phyloP scores from a whole-genome alignment of 495 filamentous ascomycete genomes.

The Talaromyces trachyspermus region DNA sequence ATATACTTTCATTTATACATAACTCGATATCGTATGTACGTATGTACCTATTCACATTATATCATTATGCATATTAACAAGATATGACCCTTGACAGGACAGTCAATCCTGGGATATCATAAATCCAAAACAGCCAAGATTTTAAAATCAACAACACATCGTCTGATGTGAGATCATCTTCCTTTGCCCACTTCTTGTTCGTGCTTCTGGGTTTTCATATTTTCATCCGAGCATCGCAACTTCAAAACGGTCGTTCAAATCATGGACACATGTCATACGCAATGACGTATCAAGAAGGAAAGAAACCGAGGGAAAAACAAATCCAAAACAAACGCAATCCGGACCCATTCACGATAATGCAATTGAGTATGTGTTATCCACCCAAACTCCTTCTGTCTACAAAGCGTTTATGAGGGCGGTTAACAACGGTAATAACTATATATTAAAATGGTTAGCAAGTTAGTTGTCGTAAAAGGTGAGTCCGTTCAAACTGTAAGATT shows the following conservation, averaged over 20 bases:
- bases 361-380: background rate
- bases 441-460: constrained; percentile 13
- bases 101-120: constrained; percentile 1
- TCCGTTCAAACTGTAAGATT: too few species aligned
- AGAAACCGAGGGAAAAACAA: background rate
- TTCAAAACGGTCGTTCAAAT: constrained; percentile 5
- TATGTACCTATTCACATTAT: constrained; percentile 1
- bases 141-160: too few species aligned
- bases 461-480: background rate
- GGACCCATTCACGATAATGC: too few species aligned
- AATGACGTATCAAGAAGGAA: background rate
- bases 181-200: too few species aligned
- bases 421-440: constrained; percentile 23
- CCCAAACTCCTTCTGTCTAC: constrained; percentile 4
- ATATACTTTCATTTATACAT: background rate
- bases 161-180: too few species aligned
- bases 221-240: background rate
- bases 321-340: too few species aligned
- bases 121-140: background rate
- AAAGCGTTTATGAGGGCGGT: constrained; percentile 9
- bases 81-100: background rate
- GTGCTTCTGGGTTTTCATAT: too few species aligned
- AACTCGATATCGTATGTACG: background rate
- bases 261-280: constrained; percentile 1
- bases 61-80: constrained; percentile 7